Evolutionary conservation across 2,329 filamentous ascomycete species (phyloP).

Genomic region (Zarea fungicola): DNA sequence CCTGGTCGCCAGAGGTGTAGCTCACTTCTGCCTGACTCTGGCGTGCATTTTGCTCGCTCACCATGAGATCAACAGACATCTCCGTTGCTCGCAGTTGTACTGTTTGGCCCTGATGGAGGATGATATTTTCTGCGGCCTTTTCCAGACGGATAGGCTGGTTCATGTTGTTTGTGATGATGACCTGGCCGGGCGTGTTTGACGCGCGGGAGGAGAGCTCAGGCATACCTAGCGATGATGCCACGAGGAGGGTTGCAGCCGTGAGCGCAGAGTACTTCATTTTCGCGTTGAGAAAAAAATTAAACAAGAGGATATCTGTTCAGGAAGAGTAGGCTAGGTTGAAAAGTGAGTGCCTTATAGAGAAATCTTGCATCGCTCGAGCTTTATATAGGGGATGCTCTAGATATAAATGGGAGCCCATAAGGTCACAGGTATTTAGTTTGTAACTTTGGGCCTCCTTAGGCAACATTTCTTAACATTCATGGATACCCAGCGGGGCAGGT

Average conservation of each 20-base stretch:
- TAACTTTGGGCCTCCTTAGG: background rate
- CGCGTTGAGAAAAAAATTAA: background rate
- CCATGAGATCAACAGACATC: background rate
- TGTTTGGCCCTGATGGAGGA: background rate
- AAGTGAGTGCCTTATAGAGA: background rate
- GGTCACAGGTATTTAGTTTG: too few species aligned
- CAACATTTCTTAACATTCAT: background rate
- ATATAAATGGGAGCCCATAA: too few species aligned
- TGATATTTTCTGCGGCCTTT: background rate
- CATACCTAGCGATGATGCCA: background rate
- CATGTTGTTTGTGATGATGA: slow-evolving; percentile 3
- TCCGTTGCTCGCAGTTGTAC: background rate
- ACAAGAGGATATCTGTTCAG: background rate
- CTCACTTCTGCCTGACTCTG: background rate
- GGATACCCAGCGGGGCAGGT: background rate
- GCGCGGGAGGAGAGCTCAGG: background rate
- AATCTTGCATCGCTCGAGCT: background rate
- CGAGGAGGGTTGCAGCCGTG: background rate
- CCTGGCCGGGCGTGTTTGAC: background rate
- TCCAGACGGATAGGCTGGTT: background rate
- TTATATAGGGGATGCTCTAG: background rate
- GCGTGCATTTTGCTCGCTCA: background rate
- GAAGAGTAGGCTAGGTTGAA: background rate
- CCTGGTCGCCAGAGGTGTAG: background rate
- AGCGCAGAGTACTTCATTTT: slow-evolving; percentile 5